Conservation (phyloP, 2,329 filamentous ascomycete genomes). For the Talaromyces sp. region DNA sequence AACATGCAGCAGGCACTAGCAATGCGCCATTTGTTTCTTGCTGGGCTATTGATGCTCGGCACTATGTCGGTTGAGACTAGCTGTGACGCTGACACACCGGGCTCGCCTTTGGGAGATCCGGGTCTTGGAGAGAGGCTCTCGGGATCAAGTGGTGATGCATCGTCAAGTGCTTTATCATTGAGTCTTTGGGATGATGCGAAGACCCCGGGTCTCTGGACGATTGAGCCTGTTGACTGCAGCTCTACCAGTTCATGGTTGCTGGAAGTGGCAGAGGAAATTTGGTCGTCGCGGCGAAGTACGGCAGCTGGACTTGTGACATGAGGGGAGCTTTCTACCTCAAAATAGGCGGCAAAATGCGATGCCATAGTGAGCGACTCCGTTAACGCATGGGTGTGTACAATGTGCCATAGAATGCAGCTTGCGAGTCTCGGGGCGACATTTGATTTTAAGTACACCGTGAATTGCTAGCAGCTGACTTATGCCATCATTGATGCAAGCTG, state of each 20-base stretch:
- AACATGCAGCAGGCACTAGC: conserved; percentile 62
- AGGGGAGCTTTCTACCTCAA: conserved; percentile 41
- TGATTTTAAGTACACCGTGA: neutral
- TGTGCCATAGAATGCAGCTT: too few species aligned
- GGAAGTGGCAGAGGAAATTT: conserved; percentile 22
- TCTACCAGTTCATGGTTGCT: conserved; percentile 25
- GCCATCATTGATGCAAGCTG: neutral
- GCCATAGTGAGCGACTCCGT: conserved; percentile 3
- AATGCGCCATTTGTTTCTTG: conserved; percentile 69
- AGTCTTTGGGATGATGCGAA: neutral
- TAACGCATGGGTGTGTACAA: too few species aligned
- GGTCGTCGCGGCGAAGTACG: conserved; percentile 30
- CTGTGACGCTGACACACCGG: neutral
- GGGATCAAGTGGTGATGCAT: conserved; percentile 24
- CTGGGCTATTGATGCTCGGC: conserved; percentile 26
- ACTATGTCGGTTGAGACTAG: conserved; percentile 21
- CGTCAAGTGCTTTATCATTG: neutral
- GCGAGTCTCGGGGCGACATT: too few species aligned
- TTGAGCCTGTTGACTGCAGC: conserved; percentile 16
- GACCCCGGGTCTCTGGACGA: conserved; percentile 12
- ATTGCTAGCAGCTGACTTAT: neutral
- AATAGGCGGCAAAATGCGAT: conserved; percentile 35
- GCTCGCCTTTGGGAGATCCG: conserved; percentile 17
- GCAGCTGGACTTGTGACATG: conserved; percentile 38
- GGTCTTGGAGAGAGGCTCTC: conserved; percentile 18